These are phyloP conservation scores for Nakaseomyces uthaithaninus DNA, from an alignment of 1,139 yeast genomes.

Conservation along the genomic window DNA sequence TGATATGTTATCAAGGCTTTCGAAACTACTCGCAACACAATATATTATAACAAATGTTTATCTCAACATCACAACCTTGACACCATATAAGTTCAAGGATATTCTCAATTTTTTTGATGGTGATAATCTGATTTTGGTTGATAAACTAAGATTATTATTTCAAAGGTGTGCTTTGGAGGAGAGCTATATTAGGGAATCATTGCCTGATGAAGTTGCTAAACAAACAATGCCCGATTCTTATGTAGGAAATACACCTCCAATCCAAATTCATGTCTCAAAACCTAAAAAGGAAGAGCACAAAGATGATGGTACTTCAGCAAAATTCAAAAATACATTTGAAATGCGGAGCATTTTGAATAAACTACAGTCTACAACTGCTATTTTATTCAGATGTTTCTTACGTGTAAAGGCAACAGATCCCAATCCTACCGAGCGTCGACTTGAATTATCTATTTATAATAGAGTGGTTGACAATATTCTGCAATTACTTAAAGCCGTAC, in stretches of 20 bases:
- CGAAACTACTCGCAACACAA: conserved; percentile 37
- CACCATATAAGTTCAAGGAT: conserved; percentile 42
- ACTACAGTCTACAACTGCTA: conserved; percentile 42
- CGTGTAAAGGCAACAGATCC: conserved; percentile 26
- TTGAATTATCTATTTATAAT: conserved; percentile 28
- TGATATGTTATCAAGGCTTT: conserved; percentile 31
- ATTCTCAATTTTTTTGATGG: conserved; percentile 40
- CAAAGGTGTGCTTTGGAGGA: conserved; percentile 52
- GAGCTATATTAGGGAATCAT: conserved; percentile 38
- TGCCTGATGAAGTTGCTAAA: conserved; percentile 43
- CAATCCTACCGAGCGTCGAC: conserved; percentile 16
- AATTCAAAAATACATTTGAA: conserved; percentile 54
- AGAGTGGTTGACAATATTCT: conserved; percentile 20
- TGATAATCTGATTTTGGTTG: conserved; percentile 33
- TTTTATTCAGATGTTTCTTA: conserved; percentile 30
- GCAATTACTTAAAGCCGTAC: conserved; percentile 19
- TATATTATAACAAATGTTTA: conserved; percentile 46
- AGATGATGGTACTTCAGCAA: conserved; percentile 42
- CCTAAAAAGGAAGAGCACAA: conserved; percentile 31
- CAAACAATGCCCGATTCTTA: conserved; percentile 36
- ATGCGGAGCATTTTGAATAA: conserved; percentile 45
- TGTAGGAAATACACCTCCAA: conserved; percentile 31
- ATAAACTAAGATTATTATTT: conserved; percentile 39
- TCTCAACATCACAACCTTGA: conserved; percentile 43
- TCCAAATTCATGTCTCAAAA: conserved; percentile 29